Conservation (phyloP, 108 stramenopile species). For the Phaeodactylum tricornutum region DNA sequence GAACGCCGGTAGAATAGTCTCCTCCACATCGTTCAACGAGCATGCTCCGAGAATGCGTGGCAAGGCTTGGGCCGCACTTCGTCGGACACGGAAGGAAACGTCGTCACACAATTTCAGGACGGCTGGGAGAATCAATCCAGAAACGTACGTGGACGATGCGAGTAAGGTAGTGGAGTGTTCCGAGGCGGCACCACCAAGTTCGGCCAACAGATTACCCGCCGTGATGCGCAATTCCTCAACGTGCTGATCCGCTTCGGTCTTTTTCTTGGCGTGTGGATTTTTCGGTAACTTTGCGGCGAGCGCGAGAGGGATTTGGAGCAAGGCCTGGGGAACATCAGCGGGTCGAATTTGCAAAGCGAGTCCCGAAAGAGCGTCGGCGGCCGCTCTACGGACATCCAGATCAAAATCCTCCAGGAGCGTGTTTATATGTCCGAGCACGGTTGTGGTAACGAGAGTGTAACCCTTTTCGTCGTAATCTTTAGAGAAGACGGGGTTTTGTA, state of each 20-base stretch:
- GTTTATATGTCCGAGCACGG: constrained; percentile 29
- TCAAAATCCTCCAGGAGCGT: constrained; percentile 56
- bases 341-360: constrained; percentile 48
- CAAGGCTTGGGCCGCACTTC: constrained; percentile 86
- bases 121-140: constrained; percentile 60
- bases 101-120: constrained; percentile 83
- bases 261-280: constrained; percentile 10
- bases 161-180: constrained; percentile 12
- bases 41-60: constrained; percentile 82
- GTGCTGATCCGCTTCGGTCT: constrained; percentile 26
- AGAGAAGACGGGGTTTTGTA: constrained; percentile 17
- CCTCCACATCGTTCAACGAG: constrained; percentile 59
- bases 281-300: constrained; percentile 26
- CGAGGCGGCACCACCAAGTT: constrained; percentile 54
- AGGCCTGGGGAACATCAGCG: constrained; percentile 43
- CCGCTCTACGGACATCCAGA: constrained; percentile 76
- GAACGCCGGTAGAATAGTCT: constrained; percentile 86
- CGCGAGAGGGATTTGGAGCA: constrained; percentile 60
- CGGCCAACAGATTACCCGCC: constrained; percentile 81
- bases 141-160: neutral
- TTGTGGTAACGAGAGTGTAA: neutral
- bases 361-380: constrained; percentile 58
- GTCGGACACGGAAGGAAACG: constrained; percentile 89
- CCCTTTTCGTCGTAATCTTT: constrained; percentile 26
- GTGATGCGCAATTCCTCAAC: constrained; percentile 91